Evolutionary conservation across 75 land plant species (phyloP), one percentile per base, ranked within the genome.

Genomic region (Larix kaempferi): DNA sequence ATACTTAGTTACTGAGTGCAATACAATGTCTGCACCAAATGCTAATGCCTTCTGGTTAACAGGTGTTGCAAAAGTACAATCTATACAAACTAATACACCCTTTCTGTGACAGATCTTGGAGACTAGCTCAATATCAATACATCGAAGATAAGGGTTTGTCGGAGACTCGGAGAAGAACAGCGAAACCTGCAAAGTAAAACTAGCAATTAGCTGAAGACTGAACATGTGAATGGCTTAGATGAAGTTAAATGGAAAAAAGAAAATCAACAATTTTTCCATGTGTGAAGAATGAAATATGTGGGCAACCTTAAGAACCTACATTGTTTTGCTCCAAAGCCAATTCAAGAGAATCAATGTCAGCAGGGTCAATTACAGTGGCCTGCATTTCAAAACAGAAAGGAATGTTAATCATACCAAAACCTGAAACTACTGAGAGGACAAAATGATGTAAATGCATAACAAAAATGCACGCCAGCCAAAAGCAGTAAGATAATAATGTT

Each of bases 141-240:
- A 95, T 71, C 99, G 87, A 27, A 98, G 86, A 76, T 90, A 98
- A 44, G 99, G 99, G 78, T 98, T 98, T 27, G 99, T 98, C 39
- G 99, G 99, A 54, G 95, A 94, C 80, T 98, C 99, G 1, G 99
- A 95, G 76, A 98, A 98, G 88, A 98, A 98, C 74, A 98, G 85
- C 59, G 94, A 86, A 39, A 98, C 99, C 99, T 98, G 92, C 57
- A 78, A 25, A 57, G 65, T 29, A 59, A 74, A 58, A 60, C 15
- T 63, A 54, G 56, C 49, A 33, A 4, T 56, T 49, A 57, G 39
- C 33, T 82, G 41, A 19, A 52, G 59, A 78, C 33, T 82, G 41
- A 19, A 52, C 67, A 78, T 60, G 27, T 8, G 35, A 52, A 6
- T 27, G 33, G 61, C 25, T 10, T 71, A 60, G 13, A 60, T 15